Evolutionary conservation across 2,329 filamentous ascomycete genomes (phyloP).

Genomic region (Epichloe hybrida): DNA sequence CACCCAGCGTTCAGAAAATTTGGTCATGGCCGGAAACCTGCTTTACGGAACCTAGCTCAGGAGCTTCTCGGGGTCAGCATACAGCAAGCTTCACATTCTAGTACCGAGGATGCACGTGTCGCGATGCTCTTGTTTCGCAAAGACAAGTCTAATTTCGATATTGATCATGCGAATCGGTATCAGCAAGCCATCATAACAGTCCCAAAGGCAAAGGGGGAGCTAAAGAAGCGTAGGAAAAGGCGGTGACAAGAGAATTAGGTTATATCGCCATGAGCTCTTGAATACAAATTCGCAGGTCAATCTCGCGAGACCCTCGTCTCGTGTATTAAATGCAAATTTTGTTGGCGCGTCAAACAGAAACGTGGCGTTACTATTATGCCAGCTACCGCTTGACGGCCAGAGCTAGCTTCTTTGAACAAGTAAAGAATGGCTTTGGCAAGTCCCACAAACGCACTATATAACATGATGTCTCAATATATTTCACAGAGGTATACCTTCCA

Average conservation of each 20-base stretch:
- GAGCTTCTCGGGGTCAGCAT: conserved; percentile 48
- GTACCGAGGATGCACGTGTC: conserved; percentile 68
- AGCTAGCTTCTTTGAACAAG: background rate
- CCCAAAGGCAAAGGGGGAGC: conserved; percentile 18
- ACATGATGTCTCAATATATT: background rate
- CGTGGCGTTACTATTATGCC: background rate
- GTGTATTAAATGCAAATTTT: background rate
- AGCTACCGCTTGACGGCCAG: background rate
- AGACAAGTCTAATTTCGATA: conserved; percentile 75
- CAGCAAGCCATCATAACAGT: conserved; percentile 13
- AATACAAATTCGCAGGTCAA: background rate
- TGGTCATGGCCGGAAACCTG: conserved; percentile 53
- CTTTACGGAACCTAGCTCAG: conserved; percentile 43
- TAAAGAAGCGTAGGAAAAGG: conserved; percentile 16
- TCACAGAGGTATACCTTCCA: conserved; percentile 54
- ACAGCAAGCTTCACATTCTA: conserved; percentile 50
- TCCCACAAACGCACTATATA: background rate
- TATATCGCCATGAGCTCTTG: too few relatives aligned
- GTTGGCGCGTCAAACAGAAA: background rate
- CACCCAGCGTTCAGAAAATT: conserved; percentile 62
- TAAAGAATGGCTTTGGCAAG: background rate
- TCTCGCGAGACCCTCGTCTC: background rate
- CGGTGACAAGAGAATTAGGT: background rate
- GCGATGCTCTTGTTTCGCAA: conserved; percentile 80
- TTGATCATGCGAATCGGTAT: conserved; percentile 60